Evolutionary conservation across 2,329 filamentous ascomycete genomes (phyloP).

Genomic region (Talaromyces sp.): DNA sequence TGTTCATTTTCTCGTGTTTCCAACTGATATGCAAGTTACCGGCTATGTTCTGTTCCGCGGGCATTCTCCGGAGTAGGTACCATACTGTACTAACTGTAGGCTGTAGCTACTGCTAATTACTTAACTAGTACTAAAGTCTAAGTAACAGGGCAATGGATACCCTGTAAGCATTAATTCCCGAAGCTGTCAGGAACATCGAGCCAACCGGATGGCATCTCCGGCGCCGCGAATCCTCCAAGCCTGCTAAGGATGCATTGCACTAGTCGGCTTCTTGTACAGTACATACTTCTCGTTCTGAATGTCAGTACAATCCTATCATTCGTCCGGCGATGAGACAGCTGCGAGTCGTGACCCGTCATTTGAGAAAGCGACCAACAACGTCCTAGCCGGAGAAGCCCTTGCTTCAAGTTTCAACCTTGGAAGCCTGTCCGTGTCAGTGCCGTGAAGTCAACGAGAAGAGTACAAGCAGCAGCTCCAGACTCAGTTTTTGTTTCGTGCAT

Average conservation of each 20-base stretch:
- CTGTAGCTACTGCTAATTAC: too few relatives aligned
- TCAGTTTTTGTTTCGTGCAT: not conserved
- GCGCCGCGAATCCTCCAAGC: constrained; percentile 5
- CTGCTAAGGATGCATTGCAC: not conserved
- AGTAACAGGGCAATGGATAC: too few relatives aligned
- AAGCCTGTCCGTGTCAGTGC: not conserved
- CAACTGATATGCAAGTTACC: too few relatives aligned
- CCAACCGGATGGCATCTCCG: constrained; percentile 7
- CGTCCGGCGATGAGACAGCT: not conserved
- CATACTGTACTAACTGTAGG: too few relatives aligned
- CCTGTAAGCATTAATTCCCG: not conserved
- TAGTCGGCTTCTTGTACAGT: not conserved
- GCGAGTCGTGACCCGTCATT: not conserved
- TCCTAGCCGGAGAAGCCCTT: not conserved
- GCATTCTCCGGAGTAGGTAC: too few relatives aligned
- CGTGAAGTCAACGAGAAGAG: not conserved
- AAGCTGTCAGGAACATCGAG: constrained; percentile 1
- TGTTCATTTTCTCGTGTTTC: too few relatives aligned
- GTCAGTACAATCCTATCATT: not conserved
- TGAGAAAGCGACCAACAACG: not conserved
- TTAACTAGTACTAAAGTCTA: too few relatives aligned
- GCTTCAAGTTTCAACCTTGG: not conserved
- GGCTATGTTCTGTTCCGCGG: too few relatives aligned
- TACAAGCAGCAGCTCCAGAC: too few relatives aligned
- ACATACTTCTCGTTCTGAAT: not conserved